Conservation (phyloP, 2,329 filamentous ascomycete genomes). For the Pezicula neosporulosa region DNA sequence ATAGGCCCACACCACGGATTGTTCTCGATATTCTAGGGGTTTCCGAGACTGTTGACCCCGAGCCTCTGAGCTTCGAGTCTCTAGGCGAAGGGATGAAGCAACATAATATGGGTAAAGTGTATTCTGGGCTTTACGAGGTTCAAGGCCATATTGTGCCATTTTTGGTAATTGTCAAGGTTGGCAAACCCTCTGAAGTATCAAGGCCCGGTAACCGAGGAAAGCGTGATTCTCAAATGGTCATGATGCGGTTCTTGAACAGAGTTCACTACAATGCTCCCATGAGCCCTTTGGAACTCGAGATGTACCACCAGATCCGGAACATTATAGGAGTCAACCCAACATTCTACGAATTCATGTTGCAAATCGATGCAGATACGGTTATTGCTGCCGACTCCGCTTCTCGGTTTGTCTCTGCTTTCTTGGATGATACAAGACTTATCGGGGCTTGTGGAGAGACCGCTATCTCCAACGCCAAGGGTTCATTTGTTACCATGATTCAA, state of each 20-base stretch:
- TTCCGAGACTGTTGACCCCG: conserved; percentile 87
- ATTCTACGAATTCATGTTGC: conserved; percentile 95
- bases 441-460: conserved; percentile 93
- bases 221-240: conserved; percentile 96
- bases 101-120: conserved; percentile 99
- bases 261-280: conserved; percentile 97
- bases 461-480: conserved; percentile 87
- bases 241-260: conserved; percentile 99
- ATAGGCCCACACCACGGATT: conserved; percentile 95
- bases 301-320: conserved; percentile 98
- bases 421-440: conserved; percentile 90
- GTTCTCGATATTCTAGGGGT: conserved; percentile 96
- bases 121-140: conserved; percentile 95
- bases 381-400: conserved; percentile 87
- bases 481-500: conserved; percentile 97
- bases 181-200: conserved; percentile 73
- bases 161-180: conserved; percentile 94
- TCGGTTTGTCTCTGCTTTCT: conserved; percentile 86
- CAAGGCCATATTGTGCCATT: conserved; percentile 98
- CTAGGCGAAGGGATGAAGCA: conserved; percentile 94
- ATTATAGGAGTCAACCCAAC: conserved; percentile 98
- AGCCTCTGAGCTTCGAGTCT: conserved; percentile 94
- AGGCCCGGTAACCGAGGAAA: conserved; percentile 94
- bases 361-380: conserved; percentile 96
- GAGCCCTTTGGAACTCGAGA: conserved; percentile 94